Conservation (phyloP, 2,329 filamentous ascomycete species). For the Fusarium sp. region DNA sequence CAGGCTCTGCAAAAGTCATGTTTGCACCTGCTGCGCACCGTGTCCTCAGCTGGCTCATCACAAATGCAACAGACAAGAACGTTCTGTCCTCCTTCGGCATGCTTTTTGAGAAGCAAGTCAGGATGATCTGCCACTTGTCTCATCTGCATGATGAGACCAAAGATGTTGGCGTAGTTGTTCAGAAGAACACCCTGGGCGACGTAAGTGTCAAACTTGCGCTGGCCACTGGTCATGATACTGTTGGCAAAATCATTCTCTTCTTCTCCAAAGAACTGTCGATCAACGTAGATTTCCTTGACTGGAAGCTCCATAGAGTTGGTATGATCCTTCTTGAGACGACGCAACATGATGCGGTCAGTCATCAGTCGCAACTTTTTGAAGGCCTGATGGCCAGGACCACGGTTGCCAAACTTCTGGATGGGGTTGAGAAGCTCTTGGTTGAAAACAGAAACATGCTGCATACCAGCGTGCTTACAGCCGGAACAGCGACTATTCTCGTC, state of each 20-base stretch:
- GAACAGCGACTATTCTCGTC: constrained; percentile 78
- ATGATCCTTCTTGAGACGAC: constrained; percentile 93
- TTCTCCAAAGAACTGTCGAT: constrained; percentile 96
- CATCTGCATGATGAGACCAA: constrained; percentile 99
- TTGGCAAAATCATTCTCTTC: constrained; percentile 95
- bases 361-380: constrained; percentile 87
- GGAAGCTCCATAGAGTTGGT: constrained; percentile 96
- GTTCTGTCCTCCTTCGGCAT: constrained; percentile 87
- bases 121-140: constrained; percentile 97
- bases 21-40: constrained; percentile 89
- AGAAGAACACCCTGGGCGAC: constrained; percentile 93
- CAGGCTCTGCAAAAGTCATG: constrained; percentile 75
- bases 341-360: constrained; percentile 94
- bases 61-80: constrained; percentile 93
- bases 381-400: constrained; percentile 73
- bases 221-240: constrained; percentile 93
- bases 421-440: constrained; percentile 96
- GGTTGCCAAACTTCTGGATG: constrained; percentile 73
- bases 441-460: constrained; percentile 73
- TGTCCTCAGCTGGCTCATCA: constrained; percentile 95
- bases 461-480: constrained; percentile 65
- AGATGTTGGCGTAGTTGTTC: constrained; percentile 99
- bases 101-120: constrained; percentile 91
- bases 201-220: constrained; percentile 93
- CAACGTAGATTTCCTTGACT: constrained; percentile 91